Conservation (phyloP, 371 early-diverging fungal species). For the Syncephalis plumigaleata region DNA sequence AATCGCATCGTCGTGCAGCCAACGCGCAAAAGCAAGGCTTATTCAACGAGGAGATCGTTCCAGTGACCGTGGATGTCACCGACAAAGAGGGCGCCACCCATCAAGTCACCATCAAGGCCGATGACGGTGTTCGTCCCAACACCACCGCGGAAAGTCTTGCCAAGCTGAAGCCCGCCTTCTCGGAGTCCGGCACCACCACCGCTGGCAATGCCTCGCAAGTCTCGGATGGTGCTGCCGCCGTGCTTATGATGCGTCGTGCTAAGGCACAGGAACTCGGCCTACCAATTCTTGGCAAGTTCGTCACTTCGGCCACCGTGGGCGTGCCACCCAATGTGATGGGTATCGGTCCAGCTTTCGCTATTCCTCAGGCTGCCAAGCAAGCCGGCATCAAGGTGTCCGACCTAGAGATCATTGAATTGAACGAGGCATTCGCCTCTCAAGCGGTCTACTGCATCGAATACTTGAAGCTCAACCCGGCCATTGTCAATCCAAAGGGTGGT, state of each 20-base stretch:
- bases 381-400: slow-evolving; percentile 65
- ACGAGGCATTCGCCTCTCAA: slow-evolving; percentile 98
- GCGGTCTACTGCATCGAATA: slow-evolving; percentile 82
- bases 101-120: slow-evolving; percentile 42
- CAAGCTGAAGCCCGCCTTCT: slow-evolving; percentile 87
- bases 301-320: slow-evolving; percentile 82
- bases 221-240: slow-evolving; percentile 96
- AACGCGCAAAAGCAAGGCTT: slow-evolving; percentile 79
- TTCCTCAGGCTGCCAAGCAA: slow-evolving; percentile 75
- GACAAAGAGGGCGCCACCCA: slow-evolving; percentile 47
- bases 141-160: slow-evolving; percentile 63
- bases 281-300: slow-evolving; percentile 74
- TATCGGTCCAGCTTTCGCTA: slow-evolving; percentile 87
- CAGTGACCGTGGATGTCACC: slow-evolving; percentile 57
- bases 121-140: slow-evolving; percentile 86
- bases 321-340: slow-evolving; percentile 94
- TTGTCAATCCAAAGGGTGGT: slow-evolving; percentile 97
- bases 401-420: slow-evolving; percentile 73
- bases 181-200: slow-evolving; percentile 72
- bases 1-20: slow-evolving; percentile 62
- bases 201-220: slow-evolving; percentile 98
- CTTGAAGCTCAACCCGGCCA: slow-evolving; percentile 63
- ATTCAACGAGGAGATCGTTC: slow-evolving; percentile 87
- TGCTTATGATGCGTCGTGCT: slow-evolving; percentile 86
- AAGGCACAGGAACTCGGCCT: slow-evolving; percentile 78